Base-by-base conservation (phyloP, 2,329 filamentous ascomycete species). In the Pseudogymnoascus sp. region DNA sequence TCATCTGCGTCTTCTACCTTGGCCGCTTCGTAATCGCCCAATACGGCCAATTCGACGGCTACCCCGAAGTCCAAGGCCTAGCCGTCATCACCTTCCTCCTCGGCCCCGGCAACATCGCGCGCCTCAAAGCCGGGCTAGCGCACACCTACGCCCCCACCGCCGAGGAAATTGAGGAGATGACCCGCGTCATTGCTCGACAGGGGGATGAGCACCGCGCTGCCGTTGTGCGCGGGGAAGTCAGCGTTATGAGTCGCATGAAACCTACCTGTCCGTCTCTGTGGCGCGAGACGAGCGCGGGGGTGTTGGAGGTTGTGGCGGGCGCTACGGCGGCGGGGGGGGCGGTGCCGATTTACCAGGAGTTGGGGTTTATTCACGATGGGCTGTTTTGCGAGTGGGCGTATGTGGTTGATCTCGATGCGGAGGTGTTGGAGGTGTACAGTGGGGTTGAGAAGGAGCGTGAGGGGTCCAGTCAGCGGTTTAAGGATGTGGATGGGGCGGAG, bases 41-140 rank as follows among this genome's bases (percentile, higher is more conserved):
- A 53, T 72, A 72, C 61, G 66, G 67, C 12, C 70, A 73, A 53
- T 71, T 63, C 53, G 70, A 73, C 59, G 71, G 70, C 61, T 68
- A 70, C 62, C 69, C 68, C 10, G 59, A 65, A 10, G n/a, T 1
- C 1, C 69, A 71, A 63, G 72, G 72, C 14, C 14, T 60, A 4
- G 46, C 11, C 0, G 65, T 73, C 59, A 63, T 72, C 40, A 8
- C 62, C 34, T 73, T 73, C 65, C 64, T 73, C n/a, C 14, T 34
- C 3, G 50, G 31, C 6, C 60, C 67, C 0, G 64, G 31, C 21
- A 72, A 73, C 59, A 65, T 73, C 61, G 46, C 62, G 7, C 64
- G 66, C 34, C 67, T 73, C 18, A 68, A 68, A 14, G 59, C 63
- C 2, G 69, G 65, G 7, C 62, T 72, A 8, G 61, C 66, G 28